Evolutionary conservation across 169 alveolate species (phyloP).

Genomic region (Plasmodium malariae): DNA sequence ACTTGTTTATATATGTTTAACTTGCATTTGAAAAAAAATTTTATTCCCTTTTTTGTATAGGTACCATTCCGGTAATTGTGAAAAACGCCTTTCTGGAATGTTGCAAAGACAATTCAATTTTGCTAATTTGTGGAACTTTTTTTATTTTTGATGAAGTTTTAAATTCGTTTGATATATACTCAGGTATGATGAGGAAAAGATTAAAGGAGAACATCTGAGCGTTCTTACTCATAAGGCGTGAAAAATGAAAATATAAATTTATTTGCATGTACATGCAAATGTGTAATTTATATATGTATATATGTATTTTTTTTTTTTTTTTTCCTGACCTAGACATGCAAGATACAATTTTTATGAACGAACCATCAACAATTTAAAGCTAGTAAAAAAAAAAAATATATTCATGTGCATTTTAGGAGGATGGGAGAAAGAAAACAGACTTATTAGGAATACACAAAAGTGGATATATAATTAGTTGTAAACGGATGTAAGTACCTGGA

Average conservation of each 20-base stretch:
- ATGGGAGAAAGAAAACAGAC: no score
- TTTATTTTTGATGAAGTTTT: conserved; percentile 78
- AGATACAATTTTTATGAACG: conserved; percentile 57
- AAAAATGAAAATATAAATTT: neutral
- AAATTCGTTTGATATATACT: conserved; percentile 40
- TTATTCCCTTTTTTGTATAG: conserved; percentile 18
- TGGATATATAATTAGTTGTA: no score
- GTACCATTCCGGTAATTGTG: conserved; percentile 70
- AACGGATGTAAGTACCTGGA: neutral
- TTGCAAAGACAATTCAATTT: conserved; percentile 74
- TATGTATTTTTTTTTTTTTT: conserved; percentile 2
- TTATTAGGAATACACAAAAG: no score
- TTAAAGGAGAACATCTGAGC: neutral
- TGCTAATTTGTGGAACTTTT: conserved; percentile 78
- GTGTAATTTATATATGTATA: neutral
- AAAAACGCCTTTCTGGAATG: conserved; percentile 79
- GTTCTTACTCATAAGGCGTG: neutral
- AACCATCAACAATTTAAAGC: conserved; percentile 26
- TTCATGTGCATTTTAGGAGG: no score
- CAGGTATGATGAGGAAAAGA: conserved; percentile 16
- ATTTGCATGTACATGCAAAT: neutral
- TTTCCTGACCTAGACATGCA: conserved; percentile 25
- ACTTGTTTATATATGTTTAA: no score
- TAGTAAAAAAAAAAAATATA: neutral
- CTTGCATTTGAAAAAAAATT: no score